Base-by-base conservation (phyloP, 495 filamentous ascomycete genomes). In the Daldinia caldariorum region DNA sequence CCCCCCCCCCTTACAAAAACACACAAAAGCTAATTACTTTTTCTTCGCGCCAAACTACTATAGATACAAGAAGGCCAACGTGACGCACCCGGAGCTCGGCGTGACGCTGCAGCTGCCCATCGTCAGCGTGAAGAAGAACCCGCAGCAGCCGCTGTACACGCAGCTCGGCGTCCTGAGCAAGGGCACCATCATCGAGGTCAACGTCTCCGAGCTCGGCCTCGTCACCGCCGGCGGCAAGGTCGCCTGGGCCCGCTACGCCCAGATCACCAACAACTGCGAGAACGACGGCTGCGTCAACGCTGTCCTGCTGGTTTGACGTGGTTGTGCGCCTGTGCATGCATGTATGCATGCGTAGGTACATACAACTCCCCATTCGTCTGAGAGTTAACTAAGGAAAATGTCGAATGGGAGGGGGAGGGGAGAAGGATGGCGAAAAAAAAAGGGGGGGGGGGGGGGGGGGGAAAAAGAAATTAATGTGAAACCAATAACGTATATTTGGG, bases 41-140 rank as follows among this genome's bases (percentile, higher is more conserved):
- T n/a, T n/a, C n/a, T n/a, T n/a, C n/a, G n/a, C n/a, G n/a, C n/a
- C n/a, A n/a, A n/a, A n/a, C n/a, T n/a, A n/a, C n/a, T n/a, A n/a
- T n/a, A 86, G 94, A 66, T 97, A 97, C 81, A 97, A 97, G 84
- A 95, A 94, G 81, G 92, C 90, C 66, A 94, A 97, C 76, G 93
- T 97, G 43, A 97, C 93, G 31, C 90, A 93, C 78, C 91, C 92
- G 12, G 91, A 95, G 77, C 80, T 97, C 12, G 89, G 86, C 54
- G 93, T 97, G 14, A 97, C 93, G 3, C 92, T 98, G 8, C 94
- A 99, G 73, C 81, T 99, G 3, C 95, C 94, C 14, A 97, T 99
- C 62, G 86, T 99, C 58, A 86, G 86, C 47, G 95, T 99, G 71
- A 98, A 98, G 86, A 98, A 99, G 90, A 99, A 97, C 83, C 95